A percentile compares a stretch with the other conserved stretches of the same genome.
Conservation (phyloP, 2,329 filamentous ascomycete species). For the Cadophora malorum region DNA sequence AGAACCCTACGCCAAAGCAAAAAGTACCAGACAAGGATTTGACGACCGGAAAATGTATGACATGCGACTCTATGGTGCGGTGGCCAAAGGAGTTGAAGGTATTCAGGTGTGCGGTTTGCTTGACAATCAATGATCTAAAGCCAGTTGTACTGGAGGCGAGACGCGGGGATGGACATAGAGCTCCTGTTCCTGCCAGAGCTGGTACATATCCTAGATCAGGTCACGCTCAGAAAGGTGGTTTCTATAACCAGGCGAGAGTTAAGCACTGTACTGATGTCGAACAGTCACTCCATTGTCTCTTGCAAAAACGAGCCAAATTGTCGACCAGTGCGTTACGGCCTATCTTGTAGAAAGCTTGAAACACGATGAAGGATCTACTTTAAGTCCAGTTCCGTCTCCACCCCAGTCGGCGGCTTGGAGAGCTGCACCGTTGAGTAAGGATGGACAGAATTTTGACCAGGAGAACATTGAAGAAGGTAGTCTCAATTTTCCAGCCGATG, state of each 20-base stretch:
- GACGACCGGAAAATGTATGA: slow-evolving; percentile 79
- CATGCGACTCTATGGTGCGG: slow-evolving; percentile 79
- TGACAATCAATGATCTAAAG: slow-evolving; percentile 82
- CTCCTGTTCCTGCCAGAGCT: slow-evolving; percentile 31
- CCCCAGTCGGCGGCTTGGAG: slow-evolving; percentile 32
- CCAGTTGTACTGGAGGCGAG: slow-evolving; percentile 46
- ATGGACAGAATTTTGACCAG: slow-evolving; percentile 5
- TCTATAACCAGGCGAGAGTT: too few relatives aligned
- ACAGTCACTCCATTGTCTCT: slow-evolving; percentile 60
- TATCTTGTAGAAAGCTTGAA: slow-evolving; percentile 54
- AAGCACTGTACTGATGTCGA: slow-evolving; percentile 5
- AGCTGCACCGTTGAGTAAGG: slow-evolving; percentile 10
- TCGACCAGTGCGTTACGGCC: slow-evolving; percentile 58
- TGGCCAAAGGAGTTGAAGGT: slow-evolving; percentile 77
- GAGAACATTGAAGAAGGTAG: neutral
- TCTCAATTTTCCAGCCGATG: neutral
- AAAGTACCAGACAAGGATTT: slow-evolving; percentile 62
- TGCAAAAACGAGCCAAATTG: slow-evolving; percentile 63
- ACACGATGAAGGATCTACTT: slow-evolving; percentile 42
- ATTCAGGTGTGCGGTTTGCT: slow-evolving; percentile 84
- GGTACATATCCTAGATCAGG: slow-evolving; percentile 28
- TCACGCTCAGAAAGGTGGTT: slow-evolving; percentile 37
- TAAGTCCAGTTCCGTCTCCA: slow-evolving; percentile 34
- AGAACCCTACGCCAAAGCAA: slow-evolving; percentile 43
- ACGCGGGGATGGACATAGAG: slow-evolving; percentile 39